Conservation (phyloP, 2,329 filamentous ascomycete species). For the Hypoxylon sp. region DNA sequence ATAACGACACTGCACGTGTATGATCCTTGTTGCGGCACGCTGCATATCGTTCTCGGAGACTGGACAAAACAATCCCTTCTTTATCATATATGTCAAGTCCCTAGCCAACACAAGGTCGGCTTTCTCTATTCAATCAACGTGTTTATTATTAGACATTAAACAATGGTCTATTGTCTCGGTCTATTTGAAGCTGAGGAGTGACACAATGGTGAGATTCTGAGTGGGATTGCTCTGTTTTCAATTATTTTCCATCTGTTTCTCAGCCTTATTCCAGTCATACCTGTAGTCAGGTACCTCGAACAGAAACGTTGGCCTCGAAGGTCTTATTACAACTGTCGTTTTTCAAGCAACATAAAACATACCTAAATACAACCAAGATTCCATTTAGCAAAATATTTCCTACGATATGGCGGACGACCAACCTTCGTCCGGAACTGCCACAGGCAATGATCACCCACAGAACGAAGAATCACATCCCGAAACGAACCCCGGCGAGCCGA, state of each 20-base stretch:
- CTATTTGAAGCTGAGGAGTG: conserved; percentile 21
- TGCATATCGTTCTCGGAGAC: conserved; percentile 11
- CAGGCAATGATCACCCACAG: conserved; percentile 40
- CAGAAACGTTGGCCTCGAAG: conserved; percentile 1
- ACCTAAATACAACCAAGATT: conserved; percentile 11
- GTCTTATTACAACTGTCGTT: conserved; percentile 2
- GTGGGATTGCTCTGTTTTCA: conserved; percentile 8
- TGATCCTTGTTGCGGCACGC: conserved; percentile 19
- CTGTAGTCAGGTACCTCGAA: conserved; percentile 7
- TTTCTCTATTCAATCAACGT: conserved; percentile 15
- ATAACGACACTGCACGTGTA: conserved; percentile 26
- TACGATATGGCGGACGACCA: conserved; percentile 25
- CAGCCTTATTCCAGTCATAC: conserved; percentile 21
- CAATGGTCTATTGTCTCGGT: conserved; percentile 21
- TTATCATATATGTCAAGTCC: conserved; percentile 22
- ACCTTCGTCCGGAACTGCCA: conserved; percentile 31
- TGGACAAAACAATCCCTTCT: conserved; percentile 24
- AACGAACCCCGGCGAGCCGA: conserved; percentile 41
- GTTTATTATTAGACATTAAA: conserved; percentile 26
- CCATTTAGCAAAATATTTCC: neutral
- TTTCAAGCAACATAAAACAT: conserved; percentile 4
- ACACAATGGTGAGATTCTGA: conserved; percentile 40
- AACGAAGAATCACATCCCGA: conserved; percentile 42
- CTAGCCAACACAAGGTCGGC: conserved; percentile 23
- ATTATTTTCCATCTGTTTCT: conserved; percentile 13